Evolutionary conservation across 768 basidiomycete species (phyloP), one percentile per base, ranked within the genome.

Genomic region (Tylopilus sp.): DNA sequence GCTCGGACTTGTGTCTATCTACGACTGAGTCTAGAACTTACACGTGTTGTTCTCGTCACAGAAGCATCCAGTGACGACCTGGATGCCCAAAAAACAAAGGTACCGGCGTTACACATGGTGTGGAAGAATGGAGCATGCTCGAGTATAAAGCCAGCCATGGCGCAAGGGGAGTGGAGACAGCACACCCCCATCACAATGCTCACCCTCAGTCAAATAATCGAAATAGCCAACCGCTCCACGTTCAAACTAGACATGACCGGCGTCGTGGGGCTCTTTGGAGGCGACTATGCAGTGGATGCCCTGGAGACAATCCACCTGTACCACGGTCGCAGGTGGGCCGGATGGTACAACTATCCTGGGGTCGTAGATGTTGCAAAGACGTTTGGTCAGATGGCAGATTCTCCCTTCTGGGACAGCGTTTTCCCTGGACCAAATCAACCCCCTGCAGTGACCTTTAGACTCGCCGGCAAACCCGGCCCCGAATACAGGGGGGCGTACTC

Each of bases 401-500:
- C 53, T 20, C 55, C 49, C 10, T 12, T 68, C 12, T 71, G 70
- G 68, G 63, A 64, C 40, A 65, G 52, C 10, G 28, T 72, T n/a
- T 71, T 67, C 36, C 69, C 69, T 10, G 71, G 69, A 18, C 51
- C 56, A 35, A 62, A 66, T 25, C 54, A 62, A 25, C 36, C 63
- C 21, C 66, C 71, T 1, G 48, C 60, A 23, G 8, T 40, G n/a
- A 59, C 62, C 12, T 71, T 71, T 42, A 53, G 51, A 6, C 46
- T 70, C 40, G 58, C 55, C n/a, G 71, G 66, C 15, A 52, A 54
- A 40, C 12, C n/a, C 38, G 70, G 71, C 2, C 88, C 88, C 38
- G 86, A 87, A 56, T 92, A 81, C 66, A 82, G 83, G 55, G 82
- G 86, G 1, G 81, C 88, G 57, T 83, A n/a, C 71, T 92, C 44